These are phyloP conservation scores for Rhizodiscina lignyota DNA, from an alignment of 495 filamentous ascomycete genomes.

Conservation along the genomic window DNA sequence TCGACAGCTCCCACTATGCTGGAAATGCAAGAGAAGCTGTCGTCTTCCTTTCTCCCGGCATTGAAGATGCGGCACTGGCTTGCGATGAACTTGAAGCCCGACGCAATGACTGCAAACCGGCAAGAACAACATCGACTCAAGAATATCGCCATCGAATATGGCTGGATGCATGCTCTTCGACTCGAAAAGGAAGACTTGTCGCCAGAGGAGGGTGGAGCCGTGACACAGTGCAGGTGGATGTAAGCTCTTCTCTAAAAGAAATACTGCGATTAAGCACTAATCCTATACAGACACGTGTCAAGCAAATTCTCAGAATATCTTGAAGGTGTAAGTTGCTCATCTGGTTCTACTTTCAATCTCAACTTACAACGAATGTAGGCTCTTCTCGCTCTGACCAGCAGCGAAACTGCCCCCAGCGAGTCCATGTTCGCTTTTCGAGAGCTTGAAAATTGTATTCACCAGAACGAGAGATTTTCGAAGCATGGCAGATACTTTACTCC, in stretches of 20 bases:
- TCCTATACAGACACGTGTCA: constrained; percentile 16
- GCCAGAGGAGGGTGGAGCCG: constrained; percentile 9
- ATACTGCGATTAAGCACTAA: neutral
- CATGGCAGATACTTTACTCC: constrained; percentile 24
- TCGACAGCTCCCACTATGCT: constrained; percentile 13
- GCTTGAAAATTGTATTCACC: constrained; percentile 16
- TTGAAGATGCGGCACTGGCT: constrained; percentile 10
- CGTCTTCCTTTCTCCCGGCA: constrained; percentile 16
- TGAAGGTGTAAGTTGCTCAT: constrained; percentile 11
- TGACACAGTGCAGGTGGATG: constrained; percentile 20
- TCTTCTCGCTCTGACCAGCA: constrained; percentile 14
- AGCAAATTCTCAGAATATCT: constrained; percentile 23
- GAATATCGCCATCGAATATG: constrained; percentile 17
- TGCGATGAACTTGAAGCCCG: constrained; percentile 2
- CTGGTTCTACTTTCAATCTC: neutral
- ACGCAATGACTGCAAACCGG: constrained; percentile 10
- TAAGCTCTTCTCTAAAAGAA: constrained; percentile 1
- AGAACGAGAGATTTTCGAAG: constrained; percentile 23
- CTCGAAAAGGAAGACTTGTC: constrained; percentile 10
- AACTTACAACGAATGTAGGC: constrained; percentile 3
- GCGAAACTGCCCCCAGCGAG: constrained; percentile 5
- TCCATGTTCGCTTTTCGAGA: constrained; percentile 9
- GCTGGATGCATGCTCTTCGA: constrained; percentile 22
- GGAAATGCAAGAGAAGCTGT: constrained; percentile 16
- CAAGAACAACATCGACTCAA: constrained; percentile 17